Conservation (phyloP, 1,139 yeast species). For the Taiozyma onychis region DNA sequence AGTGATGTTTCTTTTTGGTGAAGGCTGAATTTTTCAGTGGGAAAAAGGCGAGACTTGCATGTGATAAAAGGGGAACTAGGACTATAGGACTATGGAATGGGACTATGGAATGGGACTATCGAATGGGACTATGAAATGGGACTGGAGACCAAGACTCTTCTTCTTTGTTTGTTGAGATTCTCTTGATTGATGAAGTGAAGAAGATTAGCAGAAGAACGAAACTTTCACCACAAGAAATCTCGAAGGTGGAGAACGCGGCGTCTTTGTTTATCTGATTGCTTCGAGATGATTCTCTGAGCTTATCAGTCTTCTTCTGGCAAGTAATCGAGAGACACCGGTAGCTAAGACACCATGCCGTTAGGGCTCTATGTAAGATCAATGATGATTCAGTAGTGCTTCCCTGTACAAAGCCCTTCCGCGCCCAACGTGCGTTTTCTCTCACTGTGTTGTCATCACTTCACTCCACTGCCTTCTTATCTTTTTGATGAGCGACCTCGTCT, state of each 20-base stretch:
- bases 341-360: neutral
- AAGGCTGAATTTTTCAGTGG: neutral
- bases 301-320: neutral
- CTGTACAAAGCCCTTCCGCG: too few species aligned
- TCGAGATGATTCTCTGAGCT: neutral
- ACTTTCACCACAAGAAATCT: neutral
- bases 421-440: too few species aligned
- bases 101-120: neutral
- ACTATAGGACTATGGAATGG: neutral
- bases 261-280: neutral
- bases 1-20: neutral
- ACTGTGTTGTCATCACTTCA: too few species aligned
- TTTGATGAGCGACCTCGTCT: too few species aligned
- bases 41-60: slow-evolving; percentile 1
- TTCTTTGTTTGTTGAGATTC: too few species aligned
- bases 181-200: too few species aligned
- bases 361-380: too few species aligned
- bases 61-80: neutral
- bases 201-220: neutral
- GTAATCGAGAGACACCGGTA: neutral
- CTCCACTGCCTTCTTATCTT: too few species aligned
- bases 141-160: too few species aligned
- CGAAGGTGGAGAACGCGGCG: neutral
- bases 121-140: too few species aligned
- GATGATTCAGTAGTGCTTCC: too few species aligned